Evolutionary conservation across 179 eudicot species (phyloP), one percentile per base, ranked within the genome.

Genomic region (Actinidia polygama): DNA sequence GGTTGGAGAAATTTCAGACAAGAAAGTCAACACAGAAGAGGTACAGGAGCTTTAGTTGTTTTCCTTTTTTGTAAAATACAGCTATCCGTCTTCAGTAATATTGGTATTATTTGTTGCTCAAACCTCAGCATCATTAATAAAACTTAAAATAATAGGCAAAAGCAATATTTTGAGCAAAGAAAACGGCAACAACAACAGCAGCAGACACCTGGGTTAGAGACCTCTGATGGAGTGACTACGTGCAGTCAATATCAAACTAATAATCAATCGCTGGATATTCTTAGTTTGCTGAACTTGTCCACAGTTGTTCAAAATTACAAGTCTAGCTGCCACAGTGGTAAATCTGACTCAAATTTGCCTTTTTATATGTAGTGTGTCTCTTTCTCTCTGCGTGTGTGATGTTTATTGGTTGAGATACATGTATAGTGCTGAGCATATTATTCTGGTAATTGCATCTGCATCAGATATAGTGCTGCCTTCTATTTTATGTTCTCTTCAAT

Each of bases 91-190:
- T 2, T n/a, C 24, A 57, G 40, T 18, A n/a, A 58, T 6, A 23
- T 6, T 4, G 46, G 26, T 7, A n/a, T 44, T 53, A 26, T 49
- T 61, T 44, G 40, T 11, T 61, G 21, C 55, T 69, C 75, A 82
- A 64, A 53, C 36, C 26, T 10, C 9, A 24, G n/a, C 14, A 1
- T 59, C 63, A 46, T 64, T 75, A 46, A 58, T 30, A 21, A 19
- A 14, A 14, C 79, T 73, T 66, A 26, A 21, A 64, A 75, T 51
- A 69, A 9, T 44, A 96, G 99, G 93, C 99, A 94, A 89, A 93
- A 88, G 80, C 98, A 96, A 83, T 96, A 90, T 89, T 96, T 96
- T 87, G 99, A 96, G 88, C 99, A 94, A 88, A 88, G 97, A 80
- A 96, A 81, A 87, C 89, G 91, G 79, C 95, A 89, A 78, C 95